phyloP scores from a whole-genome alignment of 345 rosid genomes.

The rapeseed (Brassica napus) region DNA sequence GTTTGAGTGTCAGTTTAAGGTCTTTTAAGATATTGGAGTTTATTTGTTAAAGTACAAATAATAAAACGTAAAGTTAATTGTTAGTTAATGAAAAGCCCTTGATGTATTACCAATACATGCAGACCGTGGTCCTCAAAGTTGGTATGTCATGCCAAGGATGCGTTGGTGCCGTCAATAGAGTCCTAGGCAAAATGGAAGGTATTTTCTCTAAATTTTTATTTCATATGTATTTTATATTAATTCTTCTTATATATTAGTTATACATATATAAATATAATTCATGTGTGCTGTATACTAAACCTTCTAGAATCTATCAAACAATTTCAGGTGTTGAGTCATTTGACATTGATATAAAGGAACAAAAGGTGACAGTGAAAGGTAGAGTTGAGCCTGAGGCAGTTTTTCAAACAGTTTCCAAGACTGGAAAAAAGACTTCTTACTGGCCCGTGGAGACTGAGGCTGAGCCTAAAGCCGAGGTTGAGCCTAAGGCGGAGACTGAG shows the following conservation, averaged over 20 bases:
- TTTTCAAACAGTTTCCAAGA: slow-evolving; percentile 81
- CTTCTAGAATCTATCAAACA: background rate
- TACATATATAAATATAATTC: background rate
- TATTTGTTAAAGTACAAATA: background rate
- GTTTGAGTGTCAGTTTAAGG: background rate
- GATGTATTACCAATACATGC: slow-evolving; percentile 17
- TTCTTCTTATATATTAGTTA: background rate
- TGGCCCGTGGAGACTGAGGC: slow-evolving; percentile 68
- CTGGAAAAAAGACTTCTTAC: slow-evolving; percentile 81
- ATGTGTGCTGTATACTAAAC: background rate
- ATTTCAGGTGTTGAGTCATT: slow-evolving; percentile 74
- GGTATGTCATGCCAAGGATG: slow-evolving; percentile 92
- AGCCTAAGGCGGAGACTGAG: slow-evolving; percentile 16
- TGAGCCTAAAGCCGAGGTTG: slow-evolving; percentile 6
- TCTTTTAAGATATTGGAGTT: background rate
- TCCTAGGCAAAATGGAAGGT: slow-evolving; percentile 92
- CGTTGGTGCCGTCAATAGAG: slow-evolving; percentile 88
- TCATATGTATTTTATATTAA: background rate
- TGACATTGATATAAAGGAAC: slow-evolving; percentile 77
- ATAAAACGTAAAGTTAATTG: background rate
- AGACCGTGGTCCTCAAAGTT: slow-evolving; percentile 90
- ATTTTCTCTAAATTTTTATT: slow-evolving; percentile 9
- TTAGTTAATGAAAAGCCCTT: background rate
- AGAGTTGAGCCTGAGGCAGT: slow-evolving; percentile 82
- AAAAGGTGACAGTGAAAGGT: slow-evolving; percentile 91